A percentile compares a stretch with the other conserved stretches of the same genome.
Evolutionary conservation across 257 asterid genomes (phyloP).

Genomic region (Primulina eburnea): DNA sequence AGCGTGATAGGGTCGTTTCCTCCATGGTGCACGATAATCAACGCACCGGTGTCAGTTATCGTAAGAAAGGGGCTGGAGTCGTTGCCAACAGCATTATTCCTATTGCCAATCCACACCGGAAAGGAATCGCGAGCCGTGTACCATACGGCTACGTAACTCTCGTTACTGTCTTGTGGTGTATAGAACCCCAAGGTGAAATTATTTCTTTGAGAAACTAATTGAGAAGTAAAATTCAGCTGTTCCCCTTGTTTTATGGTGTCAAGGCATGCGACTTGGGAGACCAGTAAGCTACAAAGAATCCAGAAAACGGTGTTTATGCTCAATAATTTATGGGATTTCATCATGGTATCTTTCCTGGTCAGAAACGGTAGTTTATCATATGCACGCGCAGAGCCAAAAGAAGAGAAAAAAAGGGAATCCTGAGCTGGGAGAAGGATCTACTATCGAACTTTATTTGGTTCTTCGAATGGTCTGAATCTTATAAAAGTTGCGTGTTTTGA

Average conservation of each 20-base stretch:
- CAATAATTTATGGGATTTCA: too few relatives aligned
- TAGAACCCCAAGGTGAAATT: conserved; percentile 43
- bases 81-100: conserved; percentile 21
- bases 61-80: conserved; percentile 24
- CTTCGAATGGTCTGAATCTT: too few relatives aligned
- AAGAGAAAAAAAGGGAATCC: too few relatives aligned
- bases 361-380: too few relatives aligned
- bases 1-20: conserved; percentile 21
- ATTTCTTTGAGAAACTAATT: conserved; percentile 32
- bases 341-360: background rate
- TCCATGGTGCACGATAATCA: conserved; percentile 20
- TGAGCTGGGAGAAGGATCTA: too few relatives aligned
- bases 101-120: conserved; percentile 47
- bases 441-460: too few relatives aligned
- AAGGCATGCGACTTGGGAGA: conserved; percentile 19
- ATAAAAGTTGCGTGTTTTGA: too few relatives aligned
- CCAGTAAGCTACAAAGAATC: conserved; percentile 10
- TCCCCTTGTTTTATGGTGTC: conserved; percentile 38
- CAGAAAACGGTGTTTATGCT: background rate
- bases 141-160: conserved; percentile 42
- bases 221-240: conserved; percentile 29
- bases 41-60: conserved; percentile 27
- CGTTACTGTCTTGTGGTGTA: conserved; percentile 15
- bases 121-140: background rate
- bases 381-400: too few relatives aligned